Conservation (phyloP, 202 grass and related monocot species). For the Saccharum hybrid region DNA sequence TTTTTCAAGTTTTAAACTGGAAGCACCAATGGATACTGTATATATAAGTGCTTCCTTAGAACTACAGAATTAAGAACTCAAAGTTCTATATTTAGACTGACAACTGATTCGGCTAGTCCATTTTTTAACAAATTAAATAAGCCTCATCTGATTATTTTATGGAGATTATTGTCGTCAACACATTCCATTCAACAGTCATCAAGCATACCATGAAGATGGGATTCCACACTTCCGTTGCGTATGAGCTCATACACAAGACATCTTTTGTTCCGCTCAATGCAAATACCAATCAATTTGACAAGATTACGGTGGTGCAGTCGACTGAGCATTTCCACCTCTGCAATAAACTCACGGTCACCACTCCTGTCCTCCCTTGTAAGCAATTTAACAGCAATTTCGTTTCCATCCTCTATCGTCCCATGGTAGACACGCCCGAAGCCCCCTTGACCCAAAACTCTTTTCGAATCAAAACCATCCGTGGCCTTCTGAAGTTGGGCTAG, state of each 20-base stretch:
- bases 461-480: conserved; percentile 76
- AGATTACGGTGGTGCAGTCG: conserved; percentile 94
- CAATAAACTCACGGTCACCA: conserved; percentile 85
- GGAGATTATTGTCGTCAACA: not conserved
- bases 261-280: conserved; percentile 76
- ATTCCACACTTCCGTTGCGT: conserved; percentile 91
- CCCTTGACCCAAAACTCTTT: conserved; percentile 80
- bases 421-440: conserved; percentile 92
- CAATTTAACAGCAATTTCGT: conserved; percentile 89
- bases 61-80: conserved; percentile 10
- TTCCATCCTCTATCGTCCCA: conserved; percentile 70
- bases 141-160: conserved; percentile 23
- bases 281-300: conserved; percentile 95
- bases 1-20: not conserved
- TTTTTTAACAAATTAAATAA: conserved; percentile 31
- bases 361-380: conserved; percentile 72
- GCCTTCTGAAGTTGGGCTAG: conserved; percentile 80
- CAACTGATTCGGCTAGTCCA: not conserved
- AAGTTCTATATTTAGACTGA: conserved; percentile 20
- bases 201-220: conserved; percentile 91
- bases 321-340: conserved; percentile 94
- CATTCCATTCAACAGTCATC: conserved; percentile 7
- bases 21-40: not conserved
- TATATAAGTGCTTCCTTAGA: conserved; percentile 14
- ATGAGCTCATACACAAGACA: conserved; percentile 97